Evolutionary conservation across 2,329 filamentous ascomycete genomes (phyloP).

Genomic region (Aspergillus sp.): DNA sequence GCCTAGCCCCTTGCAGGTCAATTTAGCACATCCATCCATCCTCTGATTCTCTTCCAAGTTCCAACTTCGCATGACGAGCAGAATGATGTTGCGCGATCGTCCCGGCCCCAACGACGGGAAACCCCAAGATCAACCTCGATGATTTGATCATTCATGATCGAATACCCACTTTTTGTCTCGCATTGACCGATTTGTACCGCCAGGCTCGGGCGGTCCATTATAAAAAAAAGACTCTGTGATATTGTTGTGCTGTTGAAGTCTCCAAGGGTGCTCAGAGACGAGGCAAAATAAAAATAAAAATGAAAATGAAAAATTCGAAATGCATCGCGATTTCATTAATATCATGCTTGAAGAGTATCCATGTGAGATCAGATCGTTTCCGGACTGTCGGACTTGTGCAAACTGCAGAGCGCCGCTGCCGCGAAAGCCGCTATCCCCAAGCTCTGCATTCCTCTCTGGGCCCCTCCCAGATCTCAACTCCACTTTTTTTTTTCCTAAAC

Average conservation of each 20-base stretch:
- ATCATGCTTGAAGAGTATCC: not conserved
- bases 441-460: not conserved
- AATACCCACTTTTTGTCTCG: slow-evolving; percentile 1
- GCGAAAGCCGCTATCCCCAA: slow-evolving; percentile 5
- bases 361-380: not conserved
- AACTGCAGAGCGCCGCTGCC: not conserved
- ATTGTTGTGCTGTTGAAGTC: not conserved
- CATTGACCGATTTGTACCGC: not conserved
- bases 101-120: not conserved
- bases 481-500: not conserved
- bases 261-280: not conserved
- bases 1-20: slow-evolving; percentile 1
- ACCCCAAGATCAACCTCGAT: not conserved
- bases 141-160: not conserved
- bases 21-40: not conserved
- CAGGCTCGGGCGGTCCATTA: not conserved
- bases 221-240: no score
- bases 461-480: not conserved
- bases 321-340: not conserved
- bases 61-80: not conserved
- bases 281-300: not conserved
- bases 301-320: not conserved
- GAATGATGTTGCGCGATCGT: not conserved
- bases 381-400: not conserved
- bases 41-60: not conserved